Percentiles rank a stretch among this genome's conserved stretches.
Conservation (phyloP, 805 yeast species). For the Hanseniaspora valbyensis region DNA sequence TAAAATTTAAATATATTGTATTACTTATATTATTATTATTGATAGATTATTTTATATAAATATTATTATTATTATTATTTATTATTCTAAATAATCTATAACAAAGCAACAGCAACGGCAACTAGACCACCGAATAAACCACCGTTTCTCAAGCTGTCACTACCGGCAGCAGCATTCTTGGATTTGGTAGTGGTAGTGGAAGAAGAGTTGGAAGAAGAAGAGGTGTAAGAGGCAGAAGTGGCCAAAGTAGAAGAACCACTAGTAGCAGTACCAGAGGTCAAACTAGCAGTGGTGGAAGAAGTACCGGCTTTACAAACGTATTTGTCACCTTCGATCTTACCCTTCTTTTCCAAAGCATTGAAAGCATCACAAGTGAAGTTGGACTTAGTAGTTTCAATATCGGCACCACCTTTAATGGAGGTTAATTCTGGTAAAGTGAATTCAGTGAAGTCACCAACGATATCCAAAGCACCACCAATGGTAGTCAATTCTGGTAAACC, state of each 20-base stretch:
- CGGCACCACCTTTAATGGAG: conserved; percentile 87
- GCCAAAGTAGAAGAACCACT: conserved; percentile 25
- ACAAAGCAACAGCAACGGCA: conserved; percentile 41
- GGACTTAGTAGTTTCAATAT: conserved; percentile 55
- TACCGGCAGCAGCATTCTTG: conserved; percentile 30
- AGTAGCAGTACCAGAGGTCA: conserved; percentile 26
- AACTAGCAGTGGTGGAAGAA: conserved; percentile 36
- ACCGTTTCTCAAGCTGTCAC: conserved; percentile 27
- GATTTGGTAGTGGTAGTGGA: conserved; percentile 28
- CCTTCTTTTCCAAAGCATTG: conserved; percentile 57
- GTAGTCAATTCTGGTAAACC: conserved; percentile 66
- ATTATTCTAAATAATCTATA: conserved; percentile 33
- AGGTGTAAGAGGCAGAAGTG: conserved; percentile 22
- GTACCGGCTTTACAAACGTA: conserved; percentile 63
- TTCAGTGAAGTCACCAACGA: conserved; percentile 69
- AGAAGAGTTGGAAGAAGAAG: conserved; percentile 35
- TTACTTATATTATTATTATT: not conserved
- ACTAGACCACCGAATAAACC: conserved; percentile 40
- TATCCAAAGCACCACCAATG: conserved; percentile 79
- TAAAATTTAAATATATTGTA: no score
- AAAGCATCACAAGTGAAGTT: conserved; percentile 74
- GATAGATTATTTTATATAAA: not conserved
- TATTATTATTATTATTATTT: no score
- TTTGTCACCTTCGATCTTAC: conserved; percentile 84
- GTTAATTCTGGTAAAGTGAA: conserved; percentile 64